Evolutionary conservation across 805 yeast genomes (phyloP).

Genomic region (Groenewaldozyma tartarivorans): DNA sequence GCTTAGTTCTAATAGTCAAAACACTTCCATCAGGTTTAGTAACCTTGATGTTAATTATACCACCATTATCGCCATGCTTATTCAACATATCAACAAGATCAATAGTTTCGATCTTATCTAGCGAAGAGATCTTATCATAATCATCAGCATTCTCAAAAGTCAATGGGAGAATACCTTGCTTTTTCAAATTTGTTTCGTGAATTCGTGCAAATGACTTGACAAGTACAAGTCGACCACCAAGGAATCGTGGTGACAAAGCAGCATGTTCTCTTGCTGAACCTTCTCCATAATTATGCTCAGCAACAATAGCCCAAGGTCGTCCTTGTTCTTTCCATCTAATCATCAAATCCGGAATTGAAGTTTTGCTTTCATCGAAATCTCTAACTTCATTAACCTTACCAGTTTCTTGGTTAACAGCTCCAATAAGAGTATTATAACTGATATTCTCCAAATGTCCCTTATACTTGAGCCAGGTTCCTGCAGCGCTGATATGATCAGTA

Average conservation of each 20-base stretch:
- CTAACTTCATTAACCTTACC: conserved; percentile 89
- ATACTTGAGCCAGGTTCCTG: conserved; percentile 97
- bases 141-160: conserved; percentile 86
- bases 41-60: conserved; percentile 58
- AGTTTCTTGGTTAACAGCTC: conserved; percentile 94
- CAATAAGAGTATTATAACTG: conserved; percentile 88
- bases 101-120: conserved; percentile 69
- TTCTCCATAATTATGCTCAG: conserved; percentile 98
- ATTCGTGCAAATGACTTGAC: conserved; percentile 97
- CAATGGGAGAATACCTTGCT: conserved; percentile 95
- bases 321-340: conserved; percentile 82
- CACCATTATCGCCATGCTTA: conserved; percentile 83
- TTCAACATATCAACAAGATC: conserved; percentile 67
- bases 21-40: conserved; percentile 62
- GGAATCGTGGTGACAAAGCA: conserved; percentile 87
- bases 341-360: conserved; percentile 92
- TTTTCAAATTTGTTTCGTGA: conserved; percentile 95
- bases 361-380: conserved; percentile 70
- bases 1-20: conserved; percentile 68
- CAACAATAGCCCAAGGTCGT: conserved; percentile 89
- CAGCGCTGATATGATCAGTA: conserved; percentile 97
- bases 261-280: conserved; percentile 99
- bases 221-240: conserved; percentile 81
- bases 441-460: conserved; percentile 96
- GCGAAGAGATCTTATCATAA: conserved; percentile 69